Base-by-base conservation (phyloP, 331 rosid species). In the Arachis monticola region DNA sequence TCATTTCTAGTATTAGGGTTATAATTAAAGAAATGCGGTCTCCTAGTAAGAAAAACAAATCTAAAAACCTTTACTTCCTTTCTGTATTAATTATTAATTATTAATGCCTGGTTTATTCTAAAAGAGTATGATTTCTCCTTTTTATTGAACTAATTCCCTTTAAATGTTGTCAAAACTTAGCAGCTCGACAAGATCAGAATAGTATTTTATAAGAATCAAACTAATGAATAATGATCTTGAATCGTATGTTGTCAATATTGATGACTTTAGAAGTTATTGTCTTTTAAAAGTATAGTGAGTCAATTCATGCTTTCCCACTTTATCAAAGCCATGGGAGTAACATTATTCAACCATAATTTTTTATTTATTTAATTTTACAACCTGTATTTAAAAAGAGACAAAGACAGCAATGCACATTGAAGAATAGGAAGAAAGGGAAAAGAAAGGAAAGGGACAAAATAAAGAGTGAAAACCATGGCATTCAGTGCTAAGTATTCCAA, bases 381-480 rank as follows among this genome's bases (percentile, higher is more conserved):
- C 40, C 4, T 35, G 3, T 35, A 35, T 35, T 35, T 35, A 35
- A 35, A 35, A 5, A 17, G 27, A 17, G n/a, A 17, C 22, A 57
- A 17, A 57, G 32, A 57, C 63, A 0, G 40, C 4, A 27, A 58
- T 12, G 41, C 65, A 9, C 65, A 10, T 10, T 5, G 65, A 60
- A 30, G 11, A 8, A 58, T 11, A 57, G 62, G 35, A 8, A 10
- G 27, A 22, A 35, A 35, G 6, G 13, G 46, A 1, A 6, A 60
- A 60, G n/a, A 6, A 60, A 60, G 7, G 66, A 35, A 35, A 62
- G 30, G n/a, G 65, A 58, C 62, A 57, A 22, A 58, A 58, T 22
- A 59, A 59, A 30, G 35, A 8, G 64, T 7, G 60, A 1, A 55
- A 55, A 30, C 7, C 42, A 59, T 30, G 7, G 5, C 17, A 46